Base-by-base conservation (phyloP, 768 basidiomycete species). In the Mycena vitilis region DNA sequence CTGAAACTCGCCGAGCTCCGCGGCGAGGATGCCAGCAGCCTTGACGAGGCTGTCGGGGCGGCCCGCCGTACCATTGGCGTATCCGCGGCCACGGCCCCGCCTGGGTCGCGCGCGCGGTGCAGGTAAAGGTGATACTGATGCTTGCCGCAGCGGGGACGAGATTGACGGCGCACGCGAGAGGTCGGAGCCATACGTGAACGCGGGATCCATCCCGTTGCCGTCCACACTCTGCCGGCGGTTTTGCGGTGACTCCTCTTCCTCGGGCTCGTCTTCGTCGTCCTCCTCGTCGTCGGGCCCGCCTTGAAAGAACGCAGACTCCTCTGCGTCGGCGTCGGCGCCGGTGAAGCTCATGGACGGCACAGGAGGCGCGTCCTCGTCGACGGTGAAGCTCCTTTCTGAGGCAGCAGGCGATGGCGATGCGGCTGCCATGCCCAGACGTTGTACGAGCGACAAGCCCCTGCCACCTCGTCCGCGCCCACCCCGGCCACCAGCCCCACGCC, bases 141-240 rank as follows among this genome's bases (percentile, higher is more conserved):
- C n/a, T 13, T 67, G 54, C 11, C 71, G 64, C 20, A 72, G 47
- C 10, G 71, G 71, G 12, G 80, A 72, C 9, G 85, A 85, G 15
- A 80, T 83, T 11, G 86, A 87, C 0, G 85, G 82, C 2, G 83
- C 78, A 23, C 90, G 89, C 63, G 87, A 87, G 52, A 95, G 87
- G 16, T 94, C 84, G 66, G 92, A 36, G 4, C 60, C 70, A 18
- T 30, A 71, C 60, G 94, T 93, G 74, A 94, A 96, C 0, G 81
- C 85, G 12, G 95, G 95, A 69, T 95, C 95, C 91, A 96, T 93
- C 51, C 93, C 94, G 63, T 95, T 93, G 5, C 94, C 86, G 49
- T 65, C 67, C 36, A 66, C 65, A 47, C 71, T 70, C 25, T 36
- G n/a, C 36, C 71, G 30, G 1, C 67, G 67, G 30, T 68, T 49